Evolutionary conservation across 805 yeast species (phyloP), one percentile per base, ranked within the genome.

Genomic region (Pichia kluyveri): DNA sequence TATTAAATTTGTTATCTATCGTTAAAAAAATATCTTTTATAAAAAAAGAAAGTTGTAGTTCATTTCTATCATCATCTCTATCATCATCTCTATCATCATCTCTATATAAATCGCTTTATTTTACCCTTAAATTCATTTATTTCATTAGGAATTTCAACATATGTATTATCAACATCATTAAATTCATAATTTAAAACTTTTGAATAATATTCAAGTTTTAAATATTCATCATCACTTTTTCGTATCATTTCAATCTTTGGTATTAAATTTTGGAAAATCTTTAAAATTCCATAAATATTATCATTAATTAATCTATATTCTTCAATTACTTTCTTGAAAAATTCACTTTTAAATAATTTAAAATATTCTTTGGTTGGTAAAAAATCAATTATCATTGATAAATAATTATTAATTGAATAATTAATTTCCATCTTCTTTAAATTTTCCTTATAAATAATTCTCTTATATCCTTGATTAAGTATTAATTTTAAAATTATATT

Each of bases 221-320:
- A 34, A 34, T 34, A 34, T 5, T 10, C 9, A 14, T 30, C 32
- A 30, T 30, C 5, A 23, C 5, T 30, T 30, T 8, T 30, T 30
- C 32, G 14, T 30, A 23, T 23, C 26, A 23, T 23, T 23, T 23
- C 14, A 34, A 15, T 34, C 2, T 7, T 34, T 34, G 37, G 37
- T 34, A 40, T 17, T 36, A 40, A 28, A n/a, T 27, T 9, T 8
- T 53, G 53, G 40, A 65, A 54, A 18, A 60, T 54, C 48, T 62
- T 62, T 49, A 62, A 57, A 34, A 67, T 56, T 1, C 69, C 69
- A 52, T 66, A 66, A 27, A 66, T 56, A 49, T 65, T 67, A 47
- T 66, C 69, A 34, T 47, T 58, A 18, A 60, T 45, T 41, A 67
- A 51, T 50, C 69, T 57, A 51, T 62, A 67, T 44, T 64, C 61